Percentiles rank a stretch among this genome's conserved stretches.
These are phyloP conservation scores for Fusarium sp. DNA, from an alignment of 2,329 filamentous ascomycete genomes.

Conservation along the genomic window DNA sequence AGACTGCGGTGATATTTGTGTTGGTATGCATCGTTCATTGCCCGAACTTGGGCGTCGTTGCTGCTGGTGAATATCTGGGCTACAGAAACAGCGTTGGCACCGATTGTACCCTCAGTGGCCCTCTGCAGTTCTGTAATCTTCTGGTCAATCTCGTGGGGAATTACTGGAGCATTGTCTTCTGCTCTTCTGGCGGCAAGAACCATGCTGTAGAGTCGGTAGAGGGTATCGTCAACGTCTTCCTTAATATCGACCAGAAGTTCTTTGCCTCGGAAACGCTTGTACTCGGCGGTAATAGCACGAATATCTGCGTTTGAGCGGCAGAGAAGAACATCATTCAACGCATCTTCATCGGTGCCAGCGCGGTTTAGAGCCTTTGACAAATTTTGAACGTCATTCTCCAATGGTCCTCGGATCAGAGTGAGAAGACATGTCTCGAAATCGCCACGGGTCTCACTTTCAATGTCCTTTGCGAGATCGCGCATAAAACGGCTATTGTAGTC, in stretches of 20 bases:
- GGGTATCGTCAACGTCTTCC: conserved; percentile 45
- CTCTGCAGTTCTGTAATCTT: conserved; percentile 49
- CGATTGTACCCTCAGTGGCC: conserved; percentile 47
- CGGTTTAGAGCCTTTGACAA: conserved; percentile 47
- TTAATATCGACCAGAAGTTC: conserved; percentile 48
- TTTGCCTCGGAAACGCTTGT: conserved; percentile 41
- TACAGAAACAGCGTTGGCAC: conserved; percentile 46
- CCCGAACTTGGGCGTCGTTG: conserved; percentile 48
- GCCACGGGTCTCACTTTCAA: conserved; percentile 49
- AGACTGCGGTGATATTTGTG: conserved; percentile 49
- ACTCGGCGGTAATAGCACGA: conserved; percentile 47
- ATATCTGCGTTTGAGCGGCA: conserved; percentile 52
- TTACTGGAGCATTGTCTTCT: conserved; percentile 43
- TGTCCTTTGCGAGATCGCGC: conserved; percentile 48
- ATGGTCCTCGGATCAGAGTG: conserved; percentile 46
- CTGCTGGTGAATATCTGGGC: conserved; percentile 47
- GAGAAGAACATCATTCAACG: conserved; percentile 49
- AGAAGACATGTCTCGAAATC: conserved; percentile 46
- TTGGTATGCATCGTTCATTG: conserved; percentile 45
- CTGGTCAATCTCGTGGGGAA: conserved; percentile 46
- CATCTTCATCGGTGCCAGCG: conserved; percentile 48
- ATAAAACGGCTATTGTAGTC: conserved; percentile 50
- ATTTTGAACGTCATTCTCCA: conserved; percentile 47
- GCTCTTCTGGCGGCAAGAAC: conserved; percentile 43
- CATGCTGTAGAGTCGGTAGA: conserved; percentile 51